Percentiles rank a stretch among this genome's conserved stretches.
These are phyloP conservation scores for Zymoseptoria crescenta DNA, from an alignment of 2,329 filamentous ascomycete species.

Conservation along the genomic window DNA sequence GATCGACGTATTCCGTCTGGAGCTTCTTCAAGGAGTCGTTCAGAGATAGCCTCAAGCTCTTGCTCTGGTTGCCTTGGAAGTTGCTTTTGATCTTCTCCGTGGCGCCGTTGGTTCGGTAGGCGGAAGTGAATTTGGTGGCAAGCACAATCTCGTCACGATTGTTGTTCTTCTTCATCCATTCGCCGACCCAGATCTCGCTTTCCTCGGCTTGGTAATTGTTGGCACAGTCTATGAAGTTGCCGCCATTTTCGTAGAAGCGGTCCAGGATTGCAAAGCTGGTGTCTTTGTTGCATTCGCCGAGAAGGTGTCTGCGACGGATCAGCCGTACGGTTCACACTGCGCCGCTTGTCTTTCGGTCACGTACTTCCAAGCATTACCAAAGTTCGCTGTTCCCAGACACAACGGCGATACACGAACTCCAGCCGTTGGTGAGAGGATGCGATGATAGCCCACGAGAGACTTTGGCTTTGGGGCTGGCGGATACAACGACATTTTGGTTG, in stretches of 20 bases:
- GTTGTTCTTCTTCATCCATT: slow-evolving; percentile 21
- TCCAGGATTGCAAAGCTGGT: slow-evolving; percentile 29
- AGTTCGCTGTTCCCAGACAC: slow-evolving; percentile 49
- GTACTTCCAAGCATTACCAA: slow-evolving; percentile 43
- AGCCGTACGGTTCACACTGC: not conserved
- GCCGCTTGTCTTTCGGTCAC: not conserved
- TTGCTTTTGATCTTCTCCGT: slow-evolving; percentile 34
- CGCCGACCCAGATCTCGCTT: slow-evolving; percentile 29
- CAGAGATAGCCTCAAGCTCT: slow-evolving; percentile 49
- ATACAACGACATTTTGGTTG: slow-evolving; percentile 5
- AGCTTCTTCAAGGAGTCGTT: slow-evolving; percentile 40
- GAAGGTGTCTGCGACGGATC: slow-evolving; percentile 34
- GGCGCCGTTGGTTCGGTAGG: slow-evolving; percentile 1
- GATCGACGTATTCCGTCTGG: slow-evolving; percentile 61
- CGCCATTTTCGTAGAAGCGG: slow-evolving; percentile 25
- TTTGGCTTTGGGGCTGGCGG: slow-evolving; percentile 25
- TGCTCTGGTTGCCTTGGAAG: slow-evolving; percentile 52
- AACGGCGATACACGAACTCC: slow-evolving; percentile 46
- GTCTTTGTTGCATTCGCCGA: slow-evolving; percentile 27
- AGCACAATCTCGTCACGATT: slow-evolving; percentile 14
- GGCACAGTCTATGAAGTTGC: slow-evolving; percentile 30
- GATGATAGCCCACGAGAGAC: slow-evolving; percentile 43
- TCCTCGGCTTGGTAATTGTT: slow-evolving; percentile 32
- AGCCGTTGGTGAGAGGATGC: slow-evolving; percentile 44
- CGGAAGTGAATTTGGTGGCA: slow-evolving; percentile 15